Percentiles rank a stretch among this genome's conserved stretches.
These are phyloP conservation scores for Candida sojae DNA, from an alignment of 1,139 yeast species.

Conservation along the genomic window DNA sequence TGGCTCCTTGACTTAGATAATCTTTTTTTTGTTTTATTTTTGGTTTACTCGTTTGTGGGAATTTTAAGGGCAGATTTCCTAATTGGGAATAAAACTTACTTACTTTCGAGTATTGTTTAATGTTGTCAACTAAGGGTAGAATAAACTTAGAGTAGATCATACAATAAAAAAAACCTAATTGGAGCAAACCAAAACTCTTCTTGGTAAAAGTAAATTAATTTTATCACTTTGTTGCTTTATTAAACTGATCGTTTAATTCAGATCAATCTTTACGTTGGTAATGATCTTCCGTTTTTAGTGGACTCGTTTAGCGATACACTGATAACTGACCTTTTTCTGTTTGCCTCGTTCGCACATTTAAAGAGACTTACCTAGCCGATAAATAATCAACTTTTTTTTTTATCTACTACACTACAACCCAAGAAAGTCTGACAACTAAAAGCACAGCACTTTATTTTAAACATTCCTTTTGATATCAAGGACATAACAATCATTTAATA, in stretches of 20 bases:
- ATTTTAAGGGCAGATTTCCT: slow-evolving; percentile 2
- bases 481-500: too few species aligned
- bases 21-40: background rate
- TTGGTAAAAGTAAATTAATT: too few species aligned
- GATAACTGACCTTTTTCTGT: background rate
- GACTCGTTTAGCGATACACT: too few species aligned
- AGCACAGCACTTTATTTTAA: background rate
- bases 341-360: background rate
- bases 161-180: too few species aligned
- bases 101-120: background rate
- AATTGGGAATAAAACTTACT: background rate
- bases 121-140: background rate
- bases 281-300: too few species aligned
- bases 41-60: background rate
- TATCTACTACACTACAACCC: too few species aligned
- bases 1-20: too few species aligned
- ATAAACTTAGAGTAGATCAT: background rate
- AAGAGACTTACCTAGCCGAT: background rate
- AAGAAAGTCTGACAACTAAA: background rate
- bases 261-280: too few species aligned
- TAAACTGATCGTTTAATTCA: too few species aligned
- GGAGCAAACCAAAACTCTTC: too few species aligned
- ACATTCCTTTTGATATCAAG: background rate
- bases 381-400: background rate
- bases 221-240: too few species aligned